These are phyloP conservation scores for Calonectria pteridis DNA, from an alignment of 2,329 filamentous ascomycete species.

Conservation along the genomic window DNA sequence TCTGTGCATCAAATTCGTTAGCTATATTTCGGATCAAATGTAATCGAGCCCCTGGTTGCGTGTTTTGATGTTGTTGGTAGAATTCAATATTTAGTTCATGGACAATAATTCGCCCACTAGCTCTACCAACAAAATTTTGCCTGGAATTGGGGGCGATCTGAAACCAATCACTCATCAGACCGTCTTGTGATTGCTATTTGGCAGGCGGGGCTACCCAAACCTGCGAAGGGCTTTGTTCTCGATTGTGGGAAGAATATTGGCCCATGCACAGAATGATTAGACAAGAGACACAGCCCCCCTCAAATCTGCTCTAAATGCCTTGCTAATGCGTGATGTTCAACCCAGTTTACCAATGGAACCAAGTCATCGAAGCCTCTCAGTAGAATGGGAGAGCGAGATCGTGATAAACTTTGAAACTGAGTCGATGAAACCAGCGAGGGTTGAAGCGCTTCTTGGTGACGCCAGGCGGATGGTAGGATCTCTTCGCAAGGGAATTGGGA, in stretches of 20 bases:
- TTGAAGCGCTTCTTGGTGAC: not conserved
- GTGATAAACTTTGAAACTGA: not conserved
- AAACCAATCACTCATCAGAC: not conserved
- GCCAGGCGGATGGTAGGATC: not conserved
- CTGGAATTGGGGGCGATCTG: not conserved
- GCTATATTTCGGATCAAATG: conserved; percentile 19
- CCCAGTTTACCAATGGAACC: not conserved
- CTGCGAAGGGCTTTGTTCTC: not conserved
- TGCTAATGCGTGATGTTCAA: not conserved
- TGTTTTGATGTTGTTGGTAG: not conserved
- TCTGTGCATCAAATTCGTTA: conserved; percentile 46
- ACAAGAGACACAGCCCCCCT: conserved; percentile 18
- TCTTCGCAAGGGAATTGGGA: not conserved
- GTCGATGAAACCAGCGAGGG: not conserved
- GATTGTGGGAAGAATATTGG: conserved; percentile 20
- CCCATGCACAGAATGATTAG: conserved; percentile 28
- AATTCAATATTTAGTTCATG: not conserved
- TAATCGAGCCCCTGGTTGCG: not conserved
- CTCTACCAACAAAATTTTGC: not conserved
- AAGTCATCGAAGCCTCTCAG: not conserved
- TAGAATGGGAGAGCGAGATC: not conserved
- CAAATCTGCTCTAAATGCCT: conserved; percentile 12
- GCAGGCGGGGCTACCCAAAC: not conserved
- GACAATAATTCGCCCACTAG: not conserved
- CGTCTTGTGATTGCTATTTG: not conserved